Evolutionary conservation across 768 basidiomycete genomes (phyloP).

Genomic region (Symmetrospora coprosmae): DNA sequence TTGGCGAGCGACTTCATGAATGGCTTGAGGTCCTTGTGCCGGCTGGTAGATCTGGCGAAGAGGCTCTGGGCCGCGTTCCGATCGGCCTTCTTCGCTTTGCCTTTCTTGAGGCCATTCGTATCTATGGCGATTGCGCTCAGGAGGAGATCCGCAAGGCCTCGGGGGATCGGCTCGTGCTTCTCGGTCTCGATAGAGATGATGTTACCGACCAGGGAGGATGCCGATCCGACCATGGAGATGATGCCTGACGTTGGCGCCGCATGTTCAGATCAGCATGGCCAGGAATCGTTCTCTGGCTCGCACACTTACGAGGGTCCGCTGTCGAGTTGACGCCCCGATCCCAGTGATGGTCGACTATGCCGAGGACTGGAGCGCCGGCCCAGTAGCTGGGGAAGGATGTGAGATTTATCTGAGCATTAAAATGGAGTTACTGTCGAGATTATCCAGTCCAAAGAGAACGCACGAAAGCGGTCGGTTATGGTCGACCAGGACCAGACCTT

Average conservation of each 20-base stretch:
- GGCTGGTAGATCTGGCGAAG: neutral
- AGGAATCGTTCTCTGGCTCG: neutral
- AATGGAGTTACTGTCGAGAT: neutral
- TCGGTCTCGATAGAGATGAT: neutral
- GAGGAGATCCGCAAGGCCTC: conserved; percentile 5
- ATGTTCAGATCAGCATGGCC: neutral
- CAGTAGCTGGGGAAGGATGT: neutral
- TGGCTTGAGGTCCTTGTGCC: neutral
- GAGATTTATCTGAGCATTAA: neutral
- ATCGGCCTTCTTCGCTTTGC: neutral
- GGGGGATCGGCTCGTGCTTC: neutral
- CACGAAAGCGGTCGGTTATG: conserved; percentile 8
- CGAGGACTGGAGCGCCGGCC: neutral
- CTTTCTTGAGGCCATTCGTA: conserved; percentile 14
- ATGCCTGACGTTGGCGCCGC: too few relatives aligned
- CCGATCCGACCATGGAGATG: conserved; percentile 1
- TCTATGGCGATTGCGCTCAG: conserved; percentile 15
- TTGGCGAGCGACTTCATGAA: neutral
- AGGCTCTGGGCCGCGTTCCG: neutral
- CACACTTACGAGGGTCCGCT: neutral
- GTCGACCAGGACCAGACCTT: conserved; percentile 17
- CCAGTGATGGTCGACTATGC: conserved; percentile 14
- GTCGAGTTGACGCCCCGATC: conserved; percentile 6
- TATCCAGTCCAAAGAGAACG: too few relatives aligned
- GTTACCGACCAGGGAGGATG: conserved; percentile 4